Evolutionary conservation across 2,329 filamentous ascomycete genomes (phyloP), one percentile per base, ranked within the genome.

Genomic region (Aspergillus sp.): DNA sequence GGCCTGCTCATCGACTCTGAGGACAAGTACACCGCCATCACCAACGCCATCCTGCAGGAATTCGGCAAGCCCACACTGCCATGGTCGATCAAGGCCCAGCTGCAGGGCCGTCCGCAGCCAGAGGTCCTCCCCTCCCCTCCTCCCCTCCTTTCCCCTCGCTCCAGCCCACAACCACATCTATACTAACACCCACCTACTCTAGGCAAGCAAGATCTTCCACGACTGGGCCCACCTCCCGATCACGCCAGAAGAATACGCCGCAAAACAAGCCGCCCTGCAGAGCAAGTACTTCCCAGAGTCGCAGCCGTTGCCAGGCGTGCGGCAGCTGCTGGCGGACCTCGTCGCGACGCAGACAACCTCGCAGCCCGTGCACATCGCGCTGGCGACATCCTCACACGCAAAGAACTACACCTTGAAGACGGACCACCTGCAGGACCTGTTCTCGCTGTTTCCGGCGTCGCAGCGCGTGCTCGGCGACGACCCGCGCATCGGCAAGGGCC

Each of bases 1-100:
- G 94, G 94, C 55, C 87, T 99, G 32, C 84, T 99, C 17, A 88
- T 99, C 68, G 87, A 97, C 74, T 91, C 89, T 31, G 94, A 97
- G 78, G 94, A 97, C 67, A 78, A 85, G 53, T 97, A 97, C 78
- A 94, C 91, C 0, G 70, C 83, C 21, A 88, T 89, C 73, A 88
- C 91, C 56, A 97, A 99, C 75, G 78, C 84, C 20, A 82, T 97
- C 34, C 86, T 99, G 36, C 78, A 81, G 52, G 85, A 88, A 67
- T 90, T 94, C 72, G 82, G 81, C 64, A 85, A 84, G 46, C 88
- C 89, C 1, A 70, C 77, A 13, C 78, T 97, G n/a, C 93, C 94
- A 1, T 97, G 94, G 94, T 85, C 84, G 56, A 85, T 99, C 76
- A 97, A 97, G 78, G 92, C 94, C 9, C 88, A 91, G 72, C 78